Evolutionary conservation across 2,329 filamentous ascomycete species (phyloP).

Genomic region (Periconia sp.): DNA sequence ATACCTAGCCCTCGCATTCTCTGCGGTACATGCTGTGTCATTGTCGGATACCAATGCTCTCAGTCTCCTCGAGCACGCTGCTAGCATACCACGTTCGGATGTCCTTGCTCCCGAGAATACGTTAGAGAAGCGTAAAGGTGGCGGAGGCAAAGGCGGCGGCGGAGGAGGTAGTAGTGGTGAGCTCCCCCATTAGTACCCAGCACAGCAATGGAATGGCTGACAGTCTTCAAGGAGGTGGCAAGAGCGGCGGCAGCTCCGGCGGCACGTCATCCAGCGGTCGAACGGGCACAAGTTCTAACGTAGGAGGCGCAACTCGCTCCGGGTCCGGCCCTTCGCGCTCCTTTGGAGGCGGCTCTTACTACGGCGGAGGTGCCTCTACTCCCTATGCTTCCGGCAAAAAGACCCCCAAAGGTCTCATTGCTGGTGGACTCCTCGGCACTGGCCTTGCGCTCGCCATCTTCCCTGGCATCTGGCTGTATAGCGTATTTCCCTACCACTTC

Average conservation of each 20-base stretch:
- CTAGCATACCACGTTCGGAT: slow-evolving; percentile 20
- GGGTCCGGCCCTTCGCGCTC: slow-evolving; percentile 64
- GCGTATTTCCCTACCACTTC: slow-evolving; percentile 68
- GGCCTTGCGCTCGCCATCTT: slow-evolving; percentile 60
- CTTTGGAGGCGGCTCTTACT: slow-evolving; percentile 69
- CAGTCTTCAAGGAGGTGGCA: slow-evolving; percentile 19
- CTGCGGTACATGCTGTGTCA: slow-evolving; percentile 30
- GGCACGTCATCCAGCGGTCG: slow-evolving; percentile 18
- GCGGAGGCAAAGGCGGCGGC: slow-evolving; percentile 38
- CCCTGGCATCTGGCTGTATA: slow-evolving; percentile 69
- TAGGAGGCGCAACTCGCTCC: slow-evolving; percentile 54
- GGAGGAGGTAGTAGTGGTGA: slow-evolving; percentile 27
- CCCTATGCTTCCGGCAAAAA: slow-evolving; percentile 66
- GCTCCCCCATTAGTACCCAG: too few relatives aligned
- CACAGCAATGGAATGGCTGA: too few relatives aligned
- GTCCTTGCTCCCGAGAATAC: slow-evolving; percentile 39
- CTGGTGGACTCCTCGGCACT: slow-evolving; percentile 56
- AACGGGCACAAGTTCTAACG: slow-evolving; percentile 32
- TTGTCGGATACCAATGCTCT: slow-evolving; percentile 35
- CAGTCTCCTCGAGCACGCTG: slow-evolving; percentile 24
- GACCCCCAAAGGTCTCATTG: slow-evolving; percentile 59
- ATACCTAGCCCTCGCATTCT: slow-evolving; percentile 26
- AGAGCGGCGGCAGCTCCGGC: slow-evolving; percentile 17
- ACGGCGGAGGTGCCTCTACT: slow-evolving; percentile 63
- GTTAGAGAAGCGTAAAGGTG: slow-evolving; percentile 46